phyloP scores from a whole-genome alignment of 129 eudicot genomes.

The Chrysanthemum lavandulifolium region DNA sequence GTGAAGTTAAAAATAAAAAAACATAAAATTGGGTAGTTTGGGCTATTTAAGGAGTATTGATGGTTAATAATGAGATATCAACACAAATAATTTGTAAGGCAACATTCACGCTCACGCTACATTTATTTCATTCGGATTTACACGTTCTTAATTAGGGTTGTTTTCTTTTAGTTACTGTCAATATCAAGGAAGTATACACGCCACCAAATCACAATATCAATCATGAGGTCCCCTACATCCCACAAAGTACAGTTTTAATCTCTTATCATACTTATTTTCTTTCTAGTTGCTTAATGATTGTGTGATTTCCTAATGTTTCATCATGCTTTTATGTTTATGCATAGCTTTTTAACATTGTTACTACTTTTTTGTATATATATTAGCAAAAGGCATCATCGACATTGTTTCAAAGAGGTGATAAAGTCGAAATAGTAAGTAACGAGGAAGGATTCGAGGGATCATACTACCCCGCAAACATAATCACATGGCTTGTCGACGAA shows the following conservation, averaged over 20 bases:
- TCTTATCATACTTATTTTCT: neutral
- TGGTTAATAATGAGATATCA: too few relatives aligned
- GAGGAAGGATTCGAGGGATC: conserved; percentile 51
- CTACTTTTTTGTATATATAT: too few relatives aligned
- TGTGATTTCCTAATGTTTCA: neutral
- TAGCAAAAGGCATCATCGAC: neutral
- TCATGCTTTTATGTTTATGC: neutral
- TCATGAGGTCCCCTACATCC: neutral
- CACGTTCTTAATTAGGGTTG: too few relatives aligned
- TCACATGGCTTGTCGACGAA: conserved; percentile 1
- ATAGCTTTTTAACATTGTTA: neutral
- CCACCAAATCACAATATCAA: too few relatives aligned
- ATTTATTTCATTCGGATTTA: too few relatives aligned
- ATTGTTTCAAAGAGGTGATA: conserved; percentile 36
- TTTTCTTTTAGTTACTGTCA: too few relatives aligned
- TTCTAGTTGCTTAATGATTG: neutral
- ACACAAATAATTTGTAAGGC: too few relatives aligned
- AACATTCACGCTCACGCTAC: too few relatives aligned
- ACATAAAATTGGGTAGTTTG: too few relatives aligned
- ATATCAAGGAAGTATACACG: too few relatives aligned
- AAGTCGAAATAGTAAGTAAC: conserved; percentile 39
- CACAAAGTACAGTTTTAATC: neutral
- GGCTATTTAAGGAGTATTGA: too few relatives aligned
- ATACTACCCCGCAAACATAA: conserved; percentile 40
- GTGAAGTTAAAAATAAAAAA: too few relatives aligned